Conservation (phyloP, 1,284 basidiomycete genomes). For the Fomitopsis pinicola region DNA sequence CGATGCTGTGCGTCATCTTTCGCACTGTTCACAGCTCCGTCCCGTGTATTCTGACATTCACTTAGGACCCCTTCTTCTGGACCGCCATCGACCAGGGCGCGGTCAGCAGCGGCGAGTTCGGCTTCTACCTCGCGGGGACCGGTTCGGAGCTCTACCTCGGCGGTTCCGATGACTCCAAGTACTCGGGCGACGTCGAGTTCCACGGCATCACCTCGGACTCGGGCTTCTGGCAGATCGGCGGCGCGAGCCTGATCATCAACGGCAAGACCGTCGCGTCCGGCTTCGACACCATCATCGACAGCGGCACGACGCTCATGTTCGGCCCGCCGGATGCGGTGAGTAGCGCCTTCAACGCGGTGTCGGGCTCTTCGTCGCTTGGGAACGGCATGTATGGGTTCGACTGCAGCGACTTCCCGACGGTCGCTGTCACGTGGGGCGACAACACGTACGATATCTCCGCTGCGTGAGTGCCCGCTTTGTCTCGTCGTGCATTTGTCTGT, state of each 20-base stretch:
- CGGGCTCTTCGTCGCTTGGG: constrained; percentile 31
- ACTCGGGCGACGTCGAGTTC: constrained; percentile 31
- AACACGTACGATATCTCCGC: constrained; percentile 32
- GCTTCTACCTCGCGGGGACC: constrained; percentile 44
- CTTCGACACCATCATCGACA: constrained; percentile 26
- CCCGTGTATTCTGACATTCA: too few species aligned
- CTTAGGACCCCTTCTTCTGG: constrained; percentile 37
- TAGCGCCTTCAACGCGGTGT: constrained; percentile 38
- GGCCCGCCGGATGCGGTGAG: constrained; percentile 39
- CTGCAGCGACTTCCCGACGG: constrained; percentile 30
- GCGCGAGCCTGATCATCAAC: constrained; percentile 31
- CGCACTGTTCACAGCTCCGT: too few species aligned
- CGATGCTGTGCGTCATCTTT: constrained; percentile 4
- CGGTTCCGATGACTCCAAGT: constrained; percentile 37
- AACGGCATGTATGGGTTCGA: constrained; percentile 35
- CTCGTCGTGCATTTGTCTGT: background rate
- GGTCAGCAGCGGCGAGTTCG: constrained; percentile 40
- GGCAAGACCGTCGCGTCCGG: constrained; percentile 18
- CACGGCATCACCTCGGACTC: constrained; percentile 2
- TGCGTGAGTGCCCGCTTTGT: constrained; percentile 2
- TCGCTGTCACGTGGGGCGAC: constrained; percentile 38
- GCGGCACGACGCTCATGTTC: constrained; percentile 43
- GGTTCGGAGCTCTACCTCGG: constrained; percentile 56
- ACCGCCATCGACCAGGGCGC: constrained; percentile 35
- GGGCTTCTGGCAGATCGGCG: constrained; percentile 37